These are phyloP conservation scores for Capronia epimyces DNA, from an alignment of 2,329 filamentous ascomycete species.

Conservation along the genomic window DNA sequence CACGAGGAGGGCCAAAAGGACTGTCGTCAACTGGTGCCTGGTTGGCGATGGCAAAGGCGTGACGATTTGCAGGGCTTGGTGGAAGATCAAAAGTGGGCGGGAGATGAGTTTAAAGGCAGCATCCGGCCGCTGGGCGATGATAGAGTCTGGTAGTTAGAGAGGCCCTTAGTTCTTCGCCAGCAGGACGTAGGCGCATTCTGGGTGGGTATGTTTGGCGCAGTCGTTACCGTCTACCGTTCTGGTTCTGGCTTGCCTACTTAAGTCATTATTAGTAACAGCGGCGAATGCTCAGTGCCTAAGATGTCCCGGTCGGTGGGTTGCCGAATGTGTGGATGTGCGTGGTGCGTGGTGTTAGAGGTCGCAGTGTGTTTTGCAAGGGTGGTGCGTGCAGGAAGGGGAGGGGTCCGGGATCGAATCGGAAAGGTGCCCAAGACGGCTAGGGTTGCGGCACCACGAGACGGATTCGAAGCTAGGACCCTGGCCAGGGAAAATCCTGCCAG, in stretches of 20 bases:
- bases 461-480: neutral
- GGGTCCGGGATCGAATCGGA: neutral
- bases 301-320: neutral
- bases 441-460: neutral
- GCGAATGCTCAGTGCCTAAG: neutral
- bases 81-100: constrained; percentile 27
- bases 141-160: neutral
- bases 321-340: neutral
- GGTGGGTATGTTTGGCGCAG: constrained; percentile 4
- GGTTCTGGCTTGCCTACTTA: neutral
- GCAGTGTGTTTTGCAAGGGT: neutral
- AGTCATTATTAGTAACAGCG: neutral
- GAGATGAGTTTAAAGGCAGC: constrained; percentile 23
- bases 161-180: neutral
- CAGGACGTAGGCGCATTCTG: neutral
- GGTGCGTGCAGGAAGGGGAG: neutral
- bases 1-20: constrained; percentile 7
- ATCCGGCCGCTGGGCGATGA: constrained; percentile 9
- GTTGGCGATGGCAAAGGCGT: constrained; percentile 9
- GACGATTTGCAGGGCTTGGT: constrained; percentile 22
- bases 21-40: constrained; percentile 8
- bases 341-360: neutral
- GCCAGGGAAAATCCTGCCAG: neutral
- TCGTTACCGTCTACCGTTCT: too few relatives aligned
- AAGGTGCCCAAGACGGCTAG: constrained; percentile 1